Evolutionary conservation across 108 stramenopile genomes (phyloP), one percentile per base, ranked within the genome.

Genomic region (Cyclotella sp.): DNA sequence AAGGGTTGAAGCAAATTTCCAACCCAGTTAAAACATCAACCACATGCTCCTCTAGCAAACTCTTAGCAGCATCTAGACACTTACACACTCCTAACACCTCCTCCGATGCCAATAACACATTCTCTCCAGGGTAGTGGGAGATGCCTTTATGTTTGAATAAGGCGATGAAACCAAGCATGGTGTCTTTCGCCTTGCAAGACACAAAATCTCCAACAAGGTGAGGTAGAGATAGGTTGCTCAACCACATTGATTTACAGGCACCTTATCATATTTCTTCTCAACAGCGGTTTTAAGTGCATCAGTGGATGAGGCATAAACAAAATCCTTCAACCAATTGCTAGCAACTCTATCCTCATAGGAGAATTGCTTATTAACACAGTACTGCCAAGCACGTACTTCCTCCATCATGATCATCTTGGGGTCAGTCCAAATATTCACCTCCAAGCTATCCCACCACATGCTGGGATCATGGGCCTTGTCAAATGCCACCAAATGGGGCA

Each of bases 281-380:
- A 43, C 41, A 63, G 62, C 62, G 43, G 40, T 63, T 3, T n/a
- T 3, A 43, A 63, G 41, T 43, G 62, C 41, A 43, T 63, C 62
- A 10, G 62, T 63, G n/a, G 41, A 43, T 10, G 58, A 59, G 16
- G 27, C 30, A 29, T n/a, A n/a, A n/a, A n/a, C n/a, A n/a, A n/a
- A n/a, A n/a, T n/a, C n/a, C n/a, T n/a, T n/a, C n/a, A n/a, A 30
- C 27, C 10, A 59, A 3, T 11, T 6, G 58, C 58, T 59, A 8
- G 58, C 58, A 59, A 15, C 11, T 15, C 7, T 26, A 29, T 59
- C 58, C 24, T 29, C 28, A 18, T 59, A 26, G 30, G 58, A 59
- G 30, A 59, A 59, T 7, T 29, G 16, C 24, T 15, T n/a, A 14
- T 18, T 6, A n/a, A 19, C 7, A 19, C 9, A n/a, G n/a, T n/a